Evolutionary conservation across 164 flowering plant species (phyloP).

Genomic region (grape (Vitis vinifera)): ASM3070453v1 NC_081818.1:22993001-22993500

Average conservation of each 20-base stretch:
- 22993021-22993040: neutral
- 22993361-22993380: slow-evolving; percentile 67
- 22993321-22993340: slow-evolving; percentile 67
- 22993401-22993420: slow-evolving; percentile 45
- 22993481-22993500: slow-evolving; percentile 30
- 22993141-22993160: neutral
- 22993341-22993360: slow-evolving; percentile 50
- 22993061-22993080: neutral
- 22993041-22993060: neutral
- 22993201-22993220: slow-evolving; percentile 19
- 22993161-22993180: neutral
- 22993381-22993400: slow-evolving; percentile 30
- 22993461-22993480: slow-evolving; percentile 63
- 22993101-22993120: too few relatives aligned
- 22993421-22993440: slow-evolving; percentile 77
- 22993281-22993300: slow-evolving; percentile 64
- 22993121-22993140: neutral
- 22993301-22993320: slow-evolving; percentile 72
- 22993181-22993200: neutral
- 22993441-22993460: slow-evolving; percentile 53
- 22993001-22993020: neutral
- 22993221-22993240: slow-evolving; percentile 52
- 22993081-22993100: too few relatives aligned
- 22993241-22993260: slow-evolving; percentile 21
- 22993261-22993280: slow-evolving; percentile 51